Percentiles rank a stretch among this genome's conserved stretches.
Evolutionary conservation across 2,329 filamentous ascomycete species (phyloP).

Genomic region (Claviceps sp.): DNA sequence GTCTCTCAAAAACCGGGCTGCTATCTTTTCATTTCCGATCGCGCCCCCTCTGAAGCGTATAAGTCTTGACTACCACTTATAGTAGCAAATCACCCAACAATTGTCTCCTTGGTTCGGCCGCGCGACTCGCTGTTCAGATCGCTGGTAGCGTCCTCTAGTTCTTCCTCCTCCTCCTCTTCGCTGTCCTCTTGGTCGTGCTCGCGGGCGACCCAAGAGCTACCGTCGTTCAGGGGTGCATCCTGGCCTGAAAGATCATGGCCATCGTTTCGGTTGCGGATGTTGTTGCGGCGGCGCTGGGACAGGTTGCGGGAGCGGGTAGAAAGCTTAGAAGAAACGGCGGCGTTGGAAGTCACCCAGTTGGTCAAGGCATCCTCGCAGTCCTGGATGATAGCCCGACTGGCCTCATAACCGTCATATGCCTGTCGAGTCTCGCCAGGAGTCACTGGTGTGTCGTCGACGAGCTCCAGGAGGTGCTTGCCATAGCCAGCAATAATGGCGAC

Average conservation of each 20-base stretch:
- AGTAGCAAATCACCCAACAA: slow-evolving; percentile 26
- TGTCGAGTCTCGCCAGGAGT: slow-evolving; percentile 92
- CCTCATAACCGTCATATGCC: slow-evolving; percentile 95
- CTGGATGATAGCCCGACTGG: slow-evolving; percentile 97
- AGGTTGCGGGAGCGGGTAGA: slow-evolving; percentile 79
- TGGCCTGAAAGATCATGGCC: slow-evolving; percentile 70
- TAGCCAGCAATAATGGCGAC: slow-evolving; percentile 94
- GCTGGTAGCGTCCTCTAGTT: slow-evolving; percentile 38
- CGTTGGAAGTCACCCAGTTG: slow-evolving; percentile 90
- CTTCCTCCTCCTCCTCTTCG: slow-evolving; percentile 43
- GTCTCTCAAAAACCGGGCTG: neutral
- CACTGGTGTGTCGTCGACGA: slow-evolving; percentile 92
- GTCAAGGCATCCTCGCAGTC: slow-evolving; percentile 95
- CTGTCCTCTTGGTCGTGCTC: slow-evolving; percentile 52
- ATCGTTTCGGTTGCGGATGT: slow-evolving; percentile 54
- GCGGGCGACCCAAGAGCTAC: slow-evolving; percentile 75
- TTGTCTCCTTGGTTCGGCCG: slow-evolving; percentile 39
- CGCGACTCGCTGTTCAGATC: slow-evolving; percentile 43
- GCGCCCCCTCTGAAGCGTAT: neutral
- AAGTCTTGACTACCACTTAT: neutral
- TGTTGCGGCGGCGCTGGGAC: slow-evolving; percentile 69
- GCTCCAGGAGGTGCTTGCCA: slow-evolving; percentile 93
- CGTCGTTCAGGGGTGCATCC: slow-evolving; percentile 64
- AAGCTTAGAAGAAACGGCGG: slow-evolving; percentile 74
- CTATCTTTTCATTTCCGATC: neutral